Percentiles rank a stretch among this genome's conserved stretches.
phyloP scores from a whole-genome alignment of 2,329 filamentous ascomycete genomes.

The Rhexocercosporidium sp. region DNA sequence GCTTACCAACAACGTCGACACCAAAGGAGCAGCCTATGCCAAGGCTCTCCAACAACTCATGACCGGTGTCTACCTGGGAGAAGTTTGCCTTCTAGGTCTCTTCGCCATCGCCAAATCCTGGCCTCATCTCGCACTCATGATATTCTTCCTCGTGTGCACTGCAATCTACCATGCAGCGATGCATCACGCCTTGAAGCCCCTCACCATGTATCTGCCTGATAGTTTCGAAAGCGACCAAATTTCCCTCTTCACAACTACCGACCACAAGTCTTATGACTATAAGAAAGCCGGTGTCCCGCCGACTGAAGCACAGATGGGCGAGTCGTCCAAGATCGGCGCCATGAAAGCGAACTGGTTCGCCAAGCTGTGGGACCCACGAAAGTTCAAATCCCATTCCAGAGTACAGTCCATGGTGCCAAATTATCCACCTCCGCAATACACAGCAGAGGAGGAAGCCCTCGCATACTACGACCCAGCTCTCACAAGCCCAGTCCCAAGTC shows the following conservation, averaged over 20 bases:
- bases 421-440: slow-evolving; percentile 58
- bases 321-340: not conserved
- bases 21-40: slow-evolving; percentile 83
- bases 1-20: slow-evolving; percentile 80
- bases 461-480: slow-evolving; percentile 79
- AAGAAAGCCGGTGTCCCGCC: slow-evolving; percentile 31
- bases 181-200: slow-evolving; percentile 72
- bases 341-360: slow-evolving; percentile 58
- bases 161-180: slow-evolving; percentile 75
- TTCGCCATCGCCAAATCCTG: slow-evolving; percentile 73
- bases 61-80: slow-evolving; percentile 80
- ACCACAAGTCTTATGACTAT: slow-evolving; percentile 30
- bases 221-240: slow-evolving; percentile 61
- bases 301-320: slow-evolving; percentile 32
- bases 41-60: slow-evolving; percentile 86
- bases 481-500: slow-evolving; percentile 61
- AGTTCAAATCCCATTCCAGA: slow-evolving; percentile 72
- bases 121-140: slow-evolving; percentile 74
- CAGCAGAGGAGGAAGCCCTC: slow-evolving; percentile 62
- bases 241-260: slow-evolving; percentile 26
- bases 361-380: slow-evolving; percentile 76
- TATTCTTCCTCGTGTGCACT: slow-evolving; percentile 75
- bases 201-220: slow-evolving; percentile 78
- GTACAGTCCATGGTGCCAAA: slow-evolving; percentile 72
- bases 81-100: slow-evolving; percentile 83